Percentiles rank a stretch among this genome's conserved stretches.
phyloP scores from a whole-genome alignment of 495 filamentous ascomycete genomes.

The Friedmanniomyces simplex region DNA sequence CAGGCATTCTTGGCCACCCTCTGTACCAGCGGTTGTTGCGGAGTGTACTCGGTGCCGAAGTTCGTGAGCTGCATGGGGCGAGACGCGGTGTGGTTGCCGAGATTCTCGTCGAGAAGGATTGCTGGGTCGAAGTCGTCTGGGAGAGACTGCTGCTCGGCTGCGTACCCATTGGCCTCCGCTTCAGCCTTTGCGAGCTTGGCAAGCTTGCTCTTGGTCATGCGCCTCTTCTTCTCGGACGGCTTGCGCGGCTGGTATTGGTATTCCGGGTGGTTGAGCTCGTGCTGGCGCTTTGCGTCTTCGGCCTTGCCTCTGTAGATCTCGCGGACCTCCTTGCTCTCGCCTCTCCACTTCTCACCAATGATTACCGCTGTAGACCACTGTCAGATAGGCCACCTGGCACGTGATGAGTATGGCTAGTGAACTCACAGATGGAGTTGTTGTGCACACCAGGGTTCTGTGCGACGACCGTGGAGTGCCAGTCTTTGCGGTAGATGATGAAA shows the following conservation, averaged over 20 bases:
- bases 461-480: constrained; percentile 14
- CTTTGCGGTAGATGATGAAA: constrained; percentile 20
- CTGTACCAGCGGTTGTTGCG: too few relatives aligned
- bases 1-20: background rate
- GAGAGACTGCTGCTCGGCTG: background rate
- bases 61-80: background rate
- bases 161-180: background rate
- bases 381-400: background rate
- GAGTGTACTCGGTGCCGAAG: background rate
- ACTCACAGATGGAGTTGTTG: constrained; percentile 17
- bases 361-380: constrained; percentile 29
- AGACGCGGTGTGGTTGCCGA: background rate
- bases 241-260: constrained; percentile 43
- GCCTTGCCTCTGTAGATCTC: constrained; percentile 31
- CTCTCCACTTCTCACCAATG: constrained; percentile 37
- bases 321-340: constrained; percentile 30
- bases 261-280: constrained; percentile 36
- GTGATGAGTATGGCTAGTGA: background rate
- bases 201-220: constrained; percentile 24
- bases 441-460: constrained; percentile 12
- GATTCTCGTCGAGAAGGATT: background rate
- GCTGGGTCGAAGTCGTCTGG: too few relatives aligned
- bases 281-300: constrained; percentile 33
- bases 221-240: too few relatives aligned
- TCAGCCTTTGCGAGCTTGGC: constrained; percentile 15